Conservation (phyloP, 2,329 filamentous ascomycete genomes). For the Fusarium luffae region DNA sequence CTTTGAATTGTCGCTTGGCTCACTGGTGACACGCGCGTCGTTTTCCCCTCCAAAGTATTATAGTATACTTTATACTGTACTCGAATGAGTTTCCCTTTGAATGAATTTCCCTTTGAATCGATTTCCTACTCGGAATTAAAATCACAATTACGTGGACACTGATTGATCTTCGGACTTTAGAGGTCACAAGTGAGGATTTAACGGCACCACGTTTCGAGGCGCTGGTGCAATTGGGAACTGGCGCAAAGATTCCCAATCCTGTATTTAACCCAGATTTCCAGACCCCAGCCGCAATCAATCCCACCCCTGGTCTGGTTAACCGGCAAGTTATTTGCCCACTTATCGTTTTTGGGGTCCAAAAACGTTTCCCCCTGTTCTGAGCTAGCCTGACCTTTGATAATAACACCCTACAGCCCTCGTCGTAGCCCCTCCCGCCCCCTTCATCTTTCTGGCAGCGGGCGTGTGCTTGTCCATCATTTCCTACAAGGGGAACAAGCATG, state of each 20-base stretch:
- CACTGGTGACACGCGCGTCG: constrained; percentile 9
- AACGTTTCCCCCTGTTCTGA: constrained; percentile 7
- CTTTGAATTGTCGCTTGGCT: constrained; percentile 19
- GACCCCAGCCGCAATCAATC: background rate
- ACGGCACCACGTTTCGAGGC: constrained; percentile 19
- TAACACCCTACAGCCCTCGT: constrained; percentile 23
- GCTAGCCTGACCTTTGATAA: background rate
- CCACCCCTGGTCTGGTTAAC: background rate
- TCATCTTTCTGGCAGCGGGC: constrained; percentile 32
- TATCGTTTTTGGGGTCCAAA: constrained; percentile 18
- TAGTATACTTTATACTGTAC: background rate
- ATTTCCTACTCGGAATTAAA: background rate
- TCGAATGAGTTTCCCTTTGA: constrained; percentile 1
- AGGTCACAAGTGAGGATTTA: background rate
- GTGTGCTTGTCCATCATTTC: constrained; percentile 21
- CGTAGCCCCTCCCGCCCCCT: constrained; percentile 33
- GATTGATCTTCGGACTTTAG: constrained; percentile 14
- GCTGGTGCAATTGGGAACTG: background rate
- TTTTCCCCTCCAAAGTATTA: background rate
- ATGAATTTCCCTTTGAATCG: constrained; percentile 1
- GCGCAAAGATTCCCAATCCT: background rate
- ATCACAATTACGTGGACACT: background rate
- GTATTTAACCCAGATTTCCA: constrained; percentile 27
- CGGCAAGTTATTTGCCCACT: constrained; percentile 8
- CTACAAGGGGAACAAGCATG: constrained; percentile 14